Evolutionary conservation across 139 green algal genomes (phyloP).

Genomic region (Chlamydomonas sp.): DNA sequence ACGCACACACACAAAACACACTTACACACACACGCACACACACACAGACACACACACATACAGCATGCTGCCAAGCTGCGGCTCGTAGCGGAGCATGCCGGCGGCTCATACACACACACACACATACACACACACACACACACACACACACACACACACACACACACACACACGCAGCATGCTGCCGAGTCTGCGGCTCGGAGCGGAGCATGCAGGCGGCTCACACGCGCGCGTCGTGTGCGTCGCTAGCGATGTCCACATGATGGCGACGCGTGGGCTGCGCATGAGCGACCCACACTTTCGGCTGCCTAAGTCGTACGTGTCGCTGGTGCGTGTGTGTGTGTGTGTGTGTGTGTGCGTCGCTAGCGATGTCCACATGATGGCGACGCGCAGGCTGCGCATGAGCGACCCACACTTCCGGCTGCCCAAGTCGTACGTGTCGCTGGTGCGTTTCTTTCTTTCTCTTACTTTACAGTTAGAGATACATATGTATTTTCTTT

Average conservation of each 20-base stretch:
- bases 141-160: conserved; percentile 1
- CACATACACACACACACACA: background rate
- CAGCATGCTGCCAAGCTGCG: background rate
- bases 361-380: conserved; percentile 20
- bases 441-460: too few relatives aligned
- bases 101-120: background rate
- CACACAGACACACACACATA: background rate
- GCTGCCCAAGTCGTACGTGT: too few relatives aligned
- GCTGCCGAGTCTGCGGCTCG: too few relatives aligned
- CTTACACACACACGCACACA: background rate
- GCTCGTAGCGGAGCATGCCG: background rate
- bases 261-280: background rate
- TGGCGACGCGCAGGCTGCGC: background rate
- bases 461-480: too few relatives aligned
- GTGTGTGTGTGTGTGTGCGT: conserved; percentile 57
- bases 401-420: background rate
- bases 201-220: background rate
- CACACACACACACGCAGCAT: conserved; percentile 13
- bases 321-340: too few relatives aligned
- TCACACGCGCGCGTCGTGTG: conserved; percentile 46
- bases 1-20: too few relatives aligned
- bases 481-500: too few relatives aligned
- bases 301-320: too few relatives aligned
- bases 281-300: background rate
- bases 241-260: conserved; percentile 36